Evolutionary conservation across 1,284 basidiomycete genomes (phyloP).

Genomic region (Takashimella koratensis): DNA sequence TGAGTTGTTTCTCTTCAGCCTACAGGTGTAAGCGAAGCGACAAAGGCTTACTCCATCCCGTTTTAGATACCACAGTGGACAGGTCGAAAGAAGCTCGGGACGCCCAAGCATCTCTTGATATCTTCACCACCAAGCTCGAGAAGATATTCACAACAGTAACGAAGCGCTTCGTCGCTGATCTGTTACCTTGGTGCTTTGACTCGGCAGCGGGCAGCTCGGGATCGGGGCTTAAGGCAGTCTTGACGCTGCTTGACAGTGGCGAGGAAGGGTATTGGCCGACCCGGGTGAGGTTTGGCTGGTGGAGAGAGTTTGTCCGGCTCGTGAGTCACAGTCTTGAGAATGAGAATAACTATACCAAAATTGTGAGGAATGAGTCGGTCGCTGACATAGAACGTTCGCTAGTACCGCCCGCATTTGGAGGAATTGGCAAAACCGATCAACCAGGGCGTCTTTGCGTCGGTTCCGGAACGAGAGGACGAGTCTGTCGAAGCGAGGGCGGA

Average conservation of each 20-base stretch:
- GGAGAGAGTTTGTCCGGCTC: constrained; percentile 42
- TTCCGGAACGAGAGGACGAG: constrained; percentile 8
- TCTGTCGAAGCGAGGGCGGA: constrained; percentile 28
- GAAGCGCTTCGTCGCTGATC: constrained; percentile 29
- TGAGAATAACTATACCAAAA: not conserved
- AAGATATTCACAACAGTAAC: constrained; percentile 31
- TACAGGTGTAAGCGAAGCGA: not conserved
- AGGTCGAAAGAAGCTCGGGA: constrained; percentile 37
- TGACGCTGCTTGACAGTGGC: constrained; percentile 35
- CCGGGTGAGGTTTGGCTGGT: constrained; percentile 43
- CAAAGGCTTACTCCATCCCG: too few relatives aligned
- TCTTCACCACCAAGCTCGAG: constrained; percentile 36
- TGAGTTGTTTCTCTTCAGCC: constrained; percentile 19
- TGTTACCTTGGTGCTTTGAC: constrained; percentile 31
- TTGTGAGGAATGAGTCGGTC: not conserved
- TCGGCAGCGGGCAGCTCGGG: constrained; percentile 8
- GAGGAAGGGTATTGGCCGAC: constrained; percentile 39
- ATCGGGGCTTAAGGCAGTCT: constrained; percentile 35
- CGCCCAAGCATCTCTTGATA: constrained; percentile 39
- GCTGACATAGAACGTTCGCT: not conserved
- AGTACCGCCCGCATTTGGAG: constrained; percentile 29
- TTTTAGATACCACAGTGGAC: constrained; percentile 23
- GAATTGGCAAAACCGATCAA: constrained; percentile 27
- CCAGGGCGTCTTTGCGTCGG: constrained; percentile 13
- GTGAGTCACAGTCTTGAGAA: constrained; percentile 23